Percentiles rank a stretch among this genome's conserved stretches.
Evolutionary conservation across 176 grass and related monocot genomes (phyloP).

Genomic region (Cenchrus fungigraminus): DNA sequence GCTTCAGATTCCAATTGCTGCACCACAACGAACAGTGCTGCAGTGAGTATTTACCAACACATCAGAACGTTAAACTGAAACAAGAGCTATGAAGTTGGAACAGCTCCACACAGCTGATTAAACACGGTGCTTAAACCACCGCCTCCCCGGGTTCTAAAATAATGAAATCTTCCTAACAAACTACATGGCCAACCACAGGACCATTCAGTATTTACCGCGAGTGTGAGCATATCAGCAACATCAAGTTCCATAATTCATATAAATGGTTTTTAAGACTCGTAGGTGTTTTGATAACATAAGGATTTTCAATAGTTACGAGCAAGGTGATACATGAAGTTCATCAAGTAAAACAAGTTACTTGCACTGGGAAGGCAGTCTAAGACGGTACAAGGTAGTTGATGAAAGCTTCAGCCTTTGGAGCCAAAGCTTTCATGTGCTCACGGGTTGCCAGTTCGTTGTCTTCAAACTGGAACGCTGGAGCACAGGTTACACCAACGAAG

Average conservation of each 20-base stretch:
- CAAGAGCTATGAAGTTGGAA: neutral
- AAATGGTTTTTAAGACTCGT: neutral
- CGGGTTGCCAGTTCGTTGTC: conserved; percentile 72
- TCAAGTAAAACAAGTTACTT: neutral
- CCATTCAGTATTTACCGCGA: neutral
- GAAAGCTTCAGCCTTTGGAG: conserved; percentile 67
- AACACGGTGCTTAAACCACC: neutral
- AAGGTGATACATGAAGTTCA: neutral
- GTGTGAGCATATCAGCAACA: neutral
- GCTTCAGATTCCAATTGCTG: neutral
- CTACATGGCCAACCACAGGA: neutral
- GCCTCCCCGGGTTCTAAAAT: neutral
- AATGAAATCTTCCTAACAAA: neutral
- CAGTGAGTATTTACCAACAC: neutral
- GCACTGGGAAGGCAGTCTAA: conserved; percentile 7
- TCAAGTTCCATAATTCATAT: conserved; percentile 8
- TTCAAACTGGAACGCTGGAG: conserved; percentile 70
- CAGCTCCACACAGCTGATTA: neutral
- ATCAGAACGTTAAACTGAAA: neutral
- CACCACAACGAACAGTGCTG: neutral
- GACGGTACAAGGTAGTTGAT: conserved; percentile 72
- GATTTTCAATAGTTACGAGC: conserved; percentile 18
- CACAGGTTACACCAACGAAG: conserved; percentile 84
- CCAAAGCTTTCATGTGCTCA: conserved; percentile 56
- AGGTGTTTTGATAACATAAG: neutral